Base-by-base conservation (phyloP, 2,329 filamentous ascomycete species). In the Cladophialophora exuberans region DNA sequence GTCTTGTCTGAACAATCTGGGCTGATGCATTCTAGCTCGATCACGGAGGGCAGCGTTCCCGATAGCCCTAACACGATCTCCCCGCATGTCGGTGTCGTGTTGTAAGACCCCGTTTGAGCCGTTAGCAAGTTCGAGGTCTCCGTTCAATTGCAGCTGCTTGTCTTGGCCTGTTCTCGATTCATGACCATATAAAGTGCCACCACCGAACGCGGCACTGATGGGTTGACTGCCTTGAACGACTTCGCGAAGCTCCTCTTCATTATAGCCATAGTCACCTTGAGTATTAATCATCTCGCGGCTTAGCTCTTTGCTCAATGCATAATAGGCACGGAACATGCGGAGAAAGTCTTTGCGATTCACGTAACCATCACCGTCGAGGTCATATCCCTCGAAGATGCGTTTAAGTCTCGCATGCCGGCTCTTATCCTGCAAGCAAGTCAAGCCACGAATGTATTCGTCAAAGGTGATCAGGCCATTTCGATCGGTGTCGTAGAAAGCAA, bases 401-500 rank as follows among this genome's bases (percentile, higher is more conserved):
- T 75, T 78, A 36, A 93, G 78, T 60, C 89, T 85, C 30, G 59
- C 61, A 63, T 89, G 84, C 63, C 87, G 74, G 20, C 80, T 79
- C 51, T 80, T 80, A 22, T 79, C 77, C 56, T 83, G 80, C 55
- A 87, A 73, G 46, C 81, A 81, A 3, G 90, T 86, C 43, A 97
- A 78, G 1, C 90, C 94, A 54, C 87, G 84, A 20, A 97, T 75
- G 67, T 97, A 99, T 69, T 99, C 94, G 44, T 90, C 82, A 64
- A 99, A 97, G 6, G 89, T 89, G 65, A 99, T 97, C 6, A 96
- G 77, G 18, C 88, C 89, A 68, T 99, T 90, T 36, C 84, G 82
- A 69, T 97, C 93, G 26, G 86, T 89, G 72, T 99, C 94, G 70
- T 97, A 99, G 70, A 97, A 97, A 46, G 89, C 84, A 73, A 97